A percentile compares a stretch with the other conserved stretches of the same genome.
These are phyloP conservation scores for Saturnispora bothae DNA, from an alignment of 805 yeast species.

Conservation along the genomic window DNA sequence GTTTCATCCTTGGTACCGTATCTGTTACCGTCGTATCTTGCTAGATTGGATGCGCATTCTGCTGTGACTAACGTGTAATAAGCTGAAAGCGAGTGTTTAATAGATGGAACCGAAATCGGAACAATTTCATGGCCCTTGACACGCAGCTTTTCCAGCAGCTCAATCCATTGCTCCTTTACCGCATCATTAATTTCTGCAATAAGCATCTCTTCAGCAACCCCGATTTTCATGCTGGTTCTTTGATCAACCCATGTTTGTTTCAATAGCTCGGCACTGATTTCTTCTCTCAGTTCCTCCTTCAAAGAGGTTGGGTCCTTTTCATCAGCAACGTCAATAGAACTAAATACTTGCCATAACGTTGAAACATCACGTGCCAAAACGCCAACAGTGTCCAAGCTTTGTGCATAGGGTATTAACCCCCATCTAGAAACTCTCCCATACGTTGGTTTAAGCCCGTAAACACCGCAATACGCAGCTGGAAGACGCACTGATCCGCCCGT, in stretches of 20 bases:
- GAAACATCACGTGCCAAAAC: conserved; percentile 46
- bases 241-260: conserved; percentile 6
- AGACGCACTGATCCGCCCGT: conserved; percentile 95
- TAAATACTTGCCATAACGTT: conserved; percentile 38
- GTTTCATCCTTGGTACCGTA: conserved; percentile 50
- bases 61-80: conserved; percentile 86
- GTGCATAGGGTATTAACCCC: conserved; percentile 92
- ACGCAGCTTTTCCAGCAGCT: conserved; percentile 35
- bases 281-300: conserved; percentile 25
- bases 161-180: conserved; percentile 38
- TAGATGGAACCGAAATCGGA: conserved; percentile 61
- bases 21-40: conserved; percentile 84
- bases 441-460: conserved; percentile 84
- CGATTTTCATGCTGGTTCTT: conserved; percentile 37
- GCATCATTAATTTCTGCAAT: conserved; percentile 42
- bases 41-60: conserved; percentile 86
- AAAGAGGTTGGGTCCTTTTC: conserved; percentile 71
- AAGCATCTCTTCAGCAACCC: conserved; percentile 61
- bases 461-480: conserved; percentile 83
- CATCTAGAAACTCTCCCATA: conserved; percentile 87
- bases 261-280: conserved; percentile 7
- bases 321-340: conserved; percentile 51
- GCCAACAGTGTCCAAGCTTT: conserved; percentile 91
- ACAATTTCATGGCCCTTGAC: conserved; percentile 41
- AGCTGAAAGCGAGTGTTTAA: conserved; percentile 58